phyloP scores from a whole-genome alignment of 345 rosid genomes.

The Salix caprea region DNA sequence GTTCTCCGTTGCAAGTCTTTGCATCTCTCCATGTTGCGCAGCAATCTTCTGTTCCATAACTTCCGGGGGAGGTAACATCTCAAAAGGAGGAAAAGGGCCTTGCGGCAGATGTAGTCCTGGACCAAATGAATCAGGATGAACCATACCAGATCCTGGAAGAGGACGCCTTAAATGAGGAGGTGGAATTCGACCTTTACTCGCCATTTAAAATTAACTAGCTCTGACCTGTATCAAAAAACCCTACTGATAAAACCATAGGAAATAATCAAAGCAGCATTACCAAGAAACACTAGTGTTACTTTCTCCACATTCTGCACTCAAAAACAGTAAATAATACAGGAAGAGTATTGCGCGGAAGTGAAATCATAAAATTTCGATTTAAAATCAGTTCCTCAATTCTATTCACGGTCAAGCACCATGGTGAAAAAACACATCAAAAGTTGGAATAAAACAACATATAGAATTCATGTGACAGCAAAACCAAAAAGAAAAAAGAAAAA shows the following conservation, averaged over 20 bases:
- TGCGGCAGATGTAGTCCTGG: slow-evolving; percentile 44
- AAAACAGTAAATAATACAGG: no score
- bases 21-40: slow-evolving; percentile 80
- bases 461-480: no score
- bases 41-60: slow-evolving; percentile 86
- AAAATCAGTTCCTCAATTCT: no score
- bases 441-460: no score
- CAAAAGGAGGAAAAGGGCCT: slow-evolving; percentile 51
- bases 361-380: no score
- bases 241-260: not conserved
- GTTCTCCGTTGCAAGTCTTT: slow-evolving; percentile 81
- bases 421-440: no score
- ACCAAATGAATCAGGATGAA: slow-evolving; percentile 54
- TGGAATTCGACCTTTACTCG: slow-evolving; percentile 73
- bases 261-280: no score
- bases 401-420: no score
- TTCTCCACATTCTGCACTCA: no score
- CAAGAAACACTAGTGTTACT: no score
- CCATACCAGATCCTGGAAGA: slow-evolving; percentile 52
- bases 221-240: not conserved
- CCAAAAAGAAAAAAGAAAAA: no score
- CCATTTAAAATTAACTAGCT: slow-evolving; percentile 38
- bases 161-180: slow-evolving; percentile 70
- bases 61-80: slow-evolving; percentile 76
- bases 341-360: no score